These are phyloP conservation scores for Chenopodium formosanum DNA, from an alignment of 148 eudicot species.

Conservation along the genomic window DNA sequence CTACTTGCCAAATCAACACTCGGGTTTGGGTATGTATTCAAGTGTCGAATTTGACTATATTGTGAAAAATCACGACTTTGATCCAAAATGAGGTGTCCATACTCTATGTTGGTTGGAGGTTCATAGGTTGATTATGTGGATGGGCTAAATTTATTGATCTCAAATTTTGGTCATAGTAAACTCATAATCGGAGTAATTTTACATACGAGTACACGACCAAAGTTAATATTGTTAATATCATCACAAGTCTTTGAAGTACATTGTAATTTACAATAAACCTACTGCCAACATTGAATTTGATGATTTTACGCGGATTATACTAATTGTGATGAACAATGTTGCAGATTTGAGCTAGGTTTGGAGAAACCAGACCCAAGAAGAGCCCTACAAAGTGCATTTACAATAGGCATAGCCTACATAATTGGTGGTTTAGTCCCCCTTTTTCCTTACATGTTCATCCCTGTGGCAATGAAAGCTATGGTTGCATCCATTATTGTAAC, in stretches of 20 bases:
- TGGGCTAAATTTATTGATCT: too few relatives aligned
- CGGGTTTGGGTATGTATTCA: too few relatives aligned
- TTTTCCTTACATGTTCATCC: constrained; percentile 74
- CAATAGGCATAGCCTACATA: constrained; percentile 77
- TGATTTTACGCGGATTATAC: background rate
- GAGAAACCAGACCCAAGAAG: constrained; percentile 96
- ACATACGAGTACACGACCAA: background rate
- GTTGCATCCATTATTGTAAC: constrained; percentile 61
- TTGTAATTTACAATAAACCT: too few relatives aligned
- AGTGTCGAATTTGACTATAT: too few relatives aligned
- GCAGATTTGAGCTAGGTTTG: constrained; percentile 90
- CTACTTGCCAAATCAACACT: too few relatives aligned
- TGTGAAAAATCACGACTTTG: too few relatives aligned
- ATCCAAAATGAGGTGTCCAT: too few relatives aligned
- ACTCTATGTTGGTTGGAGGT: too few relatives aligned
- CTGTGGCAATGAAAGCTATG: constrained; percentile 53
- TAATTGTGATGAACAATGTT: background rate
- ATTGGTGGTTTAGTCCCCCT: constrained; percentile 84
- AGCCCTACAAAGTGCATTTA: constrained; percentile 82
- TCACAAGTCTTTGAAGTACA: background rate
- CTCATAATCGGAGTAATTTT: background rate
- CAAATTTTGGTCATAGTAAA: too few relatives aligned
- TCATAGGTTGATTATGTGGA: too few relatives aligned
- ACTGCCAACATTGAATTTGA: background rate
- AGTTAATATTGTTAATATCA: too few relatives aligned